Evolutionary conservation across 176 grass and related monocot species (phyloP), one percentile per base, ranked within the genome.

Genomic region (Cymbopogon citratus): DNA sequence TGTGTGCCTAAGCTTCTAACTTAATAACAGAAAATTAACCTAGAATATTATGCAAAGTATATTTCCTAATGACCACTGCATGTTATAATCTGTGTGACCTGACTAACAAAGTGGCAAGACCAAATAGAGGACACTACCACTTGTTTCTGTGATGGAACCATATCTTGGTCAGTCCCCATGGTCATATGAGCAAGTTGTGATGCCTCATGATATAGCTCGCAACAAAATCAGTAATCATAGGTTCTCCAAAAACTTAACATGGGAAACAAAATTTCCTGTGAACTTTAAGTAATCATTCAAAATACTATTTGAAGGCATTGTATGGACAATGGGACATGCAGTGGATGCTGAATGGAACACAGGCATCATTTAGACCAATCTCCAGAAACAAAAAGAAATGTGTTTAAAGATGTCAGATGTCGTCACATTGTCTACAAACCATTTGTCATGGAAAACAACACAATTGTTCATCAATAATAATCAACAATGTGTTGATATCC

Each of bases 401-500:
- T 11, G 62, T 67, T 12, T 7, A 15, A 15, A 52, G 4, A 59
- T 85, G 76, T 63, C n/a, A n/a, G n/a, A n/a, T n/a, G n/a, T n/a
- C n/a, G n/a, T n/a, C 31, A 46, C 61, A 89, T 28, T 69, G n/a
- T 14, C 27, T 25, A 15, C 0, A 23, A 75, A 80, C 69, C 69
- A 80, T 68, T 69, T 75, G 46, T 14, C 62, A 80, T 9, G 24
- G n/a, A 23, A n/a, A 72, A 45, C 11, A 6, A 56, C n/a, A 41
- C 14, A 76, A 85, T 5, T 14, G 52, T 33, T 70, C 33, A 24
- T 51, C 31, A 36, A 15, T 18, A 45, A 43, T 18, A 59, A 34
- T n/a, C 6, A 44, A 43, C 65, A 77, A 84, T 76, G 82, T 38
- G 75, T 28, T n/a, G 0, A 83, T 66, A 36, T 86, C 24, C 79